Conservation (phyloP, 352 stramenopile genomes). For the Phytophthora europaea region DNA sequence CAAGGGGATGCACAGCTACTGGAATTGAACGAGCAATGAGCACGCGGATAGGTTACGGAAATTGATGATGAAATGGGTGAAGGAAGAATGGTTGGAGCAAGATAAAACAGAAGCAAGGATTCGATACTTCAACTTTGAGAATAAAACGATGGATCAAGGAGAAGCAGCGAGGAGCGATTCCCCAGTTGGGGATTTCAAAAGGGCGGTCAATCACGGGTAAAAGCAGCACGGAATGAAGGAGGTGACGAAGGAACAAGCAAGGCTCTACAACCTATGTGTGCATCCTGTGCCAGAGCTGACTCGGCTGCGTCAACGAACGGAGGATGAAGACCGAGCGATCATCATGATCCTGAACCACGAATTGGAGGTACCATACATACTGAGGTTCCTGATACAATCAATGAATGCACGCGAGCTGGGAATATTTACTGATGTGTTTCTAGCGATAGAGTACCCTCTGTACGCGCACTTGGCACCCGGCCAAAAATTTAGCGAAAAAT, state of each 20-base stretch:
- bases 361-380: not conserved
- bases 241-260: not conserved
- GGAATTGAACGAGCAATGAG: not conserved
- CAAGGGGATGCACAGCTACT: not conserved
- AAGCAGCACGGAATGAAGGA: not conserved
- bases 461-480: slow-evolving; percentile 16
- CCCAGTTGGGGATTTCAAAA: not conserved
- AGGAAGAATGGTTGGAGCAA: not conserved
- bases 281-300: not conserved
- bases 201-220: no score
- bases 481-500: not conserved
- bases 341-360: slow-evolving; percentile 18
- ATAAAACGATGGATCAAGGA: not conserved
- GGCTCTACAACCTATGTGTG: not conserved
- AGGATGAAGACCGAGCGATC: slow-evolving; percentile 1
- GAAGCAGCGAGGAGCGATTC: not conserved
- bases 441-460: slow-evolving; percentile 9
- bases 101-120: not conserved
- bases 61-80: not conserved
- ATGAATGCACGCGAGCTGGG: slow-evolving; percentile 5
- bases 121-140: not conserved
- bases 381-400: slow-evolving; percentile 4
- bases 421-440: slow-evolving; percentile 1
- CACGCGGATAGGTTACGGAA: not conserved
- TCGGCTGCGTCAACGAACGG: not conserved